A percentile compares a stretch with the other conserved stretches of the same genome.
Evolutionary conservation across 2,329 filamentous ascomycete species (phyloP).

Genomic region (Lasiodiplodia theobromae): DNA sequence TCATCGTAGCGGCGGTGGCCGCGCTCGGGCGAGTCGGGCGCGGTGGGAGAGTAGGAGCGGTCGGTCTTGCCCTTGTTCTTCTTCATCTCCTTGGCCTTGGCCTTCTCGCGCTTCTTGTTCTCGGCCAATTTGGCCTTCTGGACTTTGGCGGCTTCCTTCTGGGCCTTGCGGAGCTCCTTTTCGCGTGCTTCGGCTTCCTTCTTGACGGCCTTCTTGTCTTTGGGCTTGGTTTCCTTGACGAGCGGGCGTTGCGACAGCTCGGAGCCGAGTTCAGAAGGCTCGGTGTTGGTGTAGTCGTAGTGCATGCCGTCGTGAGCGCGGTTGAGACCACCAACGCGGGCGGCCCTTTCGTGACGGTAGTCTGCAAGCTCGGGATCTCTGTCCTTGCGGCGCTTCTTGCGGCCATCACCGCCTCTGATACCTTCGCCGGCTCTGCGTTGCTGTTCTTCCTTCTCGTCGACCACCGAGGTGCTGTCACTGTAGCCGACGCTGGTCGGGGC

Average conservation of each 20-base stretch:
- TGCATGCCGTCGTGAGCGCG: constrained; percentile 77
- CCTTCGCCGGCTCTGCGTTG: constrained; percentile 50
- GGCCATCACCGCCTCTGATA: constrained; percentile 52
- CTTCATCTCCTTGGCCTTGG: constrained; percentile 50
- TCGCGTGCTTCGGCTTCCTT: constrained; percentile 53
- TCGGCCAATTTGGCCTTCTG: constrained; percentile 38
- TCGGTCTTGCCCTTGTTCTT: constrained; percentile 48
- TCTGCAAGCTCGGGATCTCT: constrained; percentile 70
- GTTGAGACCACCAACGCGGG: constrained; percentile 89
- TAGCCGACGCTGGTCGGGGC: constrained; percentile 46
- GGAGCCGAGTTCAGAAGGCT: constrained; percentile 64
- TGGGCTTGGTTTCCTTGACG: constrained; percentile 48
- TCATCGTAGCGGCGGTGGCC: constrained; percentile 54
- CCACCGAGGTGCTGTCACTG: constrained; percentile 55
- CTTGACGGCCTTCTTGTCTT: constrained; percentile 38
- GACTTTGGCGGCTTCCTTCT: constrained; percentile 39
- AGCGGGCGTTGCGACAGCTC: constrained; percentile 54
- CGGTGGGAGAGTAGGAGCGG: constrained; percentile 37
- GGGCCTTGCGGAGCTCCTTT: constrained; percentile 45
- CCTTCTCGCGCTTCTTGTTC: constrained; percentile 50
- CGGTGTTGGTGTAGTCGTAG: constrained; percentile 79
- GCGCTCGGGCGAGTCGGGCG: constrained; percentile 26
- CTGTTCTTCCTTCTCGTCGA: constrained; percentile 51
- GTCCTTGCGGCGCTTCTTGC: constrained; percentile 62
- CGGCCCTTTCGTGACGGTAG: constrained; percentile 86